Base-by-base conservation (phyloP, 2,329 filamentous ascomycete genomes). In the Xylariaceae sp. region DNA sequence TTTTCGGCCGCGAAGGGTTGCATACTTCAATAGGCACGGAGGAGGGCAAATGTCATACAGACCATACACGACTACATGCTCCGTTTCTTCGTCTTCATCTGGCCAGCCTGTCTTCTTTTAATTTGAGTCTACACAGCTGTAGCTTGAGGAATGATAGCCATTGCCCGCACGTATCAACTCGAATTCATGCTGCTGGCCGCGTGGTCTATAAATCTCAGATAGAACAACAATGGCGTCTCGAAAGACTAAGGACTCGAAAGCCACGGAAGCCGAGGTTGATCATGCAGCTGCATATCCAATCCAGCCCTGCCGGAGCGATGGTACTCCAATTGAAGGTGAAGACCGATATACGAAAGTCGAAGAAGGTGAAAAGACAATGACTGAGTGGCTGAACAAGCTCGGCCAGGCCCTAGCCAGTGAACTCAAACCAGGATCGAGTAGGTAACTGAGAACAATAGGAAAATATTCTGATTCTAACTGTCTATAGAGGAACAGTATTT, bases 351-450 rank as follows among this genome's bases (percentile, higher is more conserved):
- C 51, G 32, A 57, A 43, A 20, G 55, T 61, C 21, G 52, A 53
- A 33, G 46, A 53, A 23, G 56, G 50, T 21, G 46, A 53, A 20
- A 54, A 53, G 13, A 36, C 49, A 8, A 53, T 61, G 20, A 43
- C 57, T 10, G 55, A 59, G 20, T 61, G 58, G 58, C 53, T 56
- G 57, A 61, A 58, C 47, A 61, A 61, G 29, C 56, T 61, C 36
- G 58, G 58, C 18, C 55, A 61, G 43, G 50, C 53, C n/a, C 18
- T 61, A 18, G 56, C 55, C 16, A 46, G 39, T 11, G 58, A 61
- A 29, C 45, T 61, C 15, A 55, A 57, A 43, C 56, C 58, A n/a
- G 53, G 27, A 29, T 36, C 40, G 6, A 54, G 58, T 61, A 54
- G 16, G 58, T 53, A 2, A 5, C 10, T 23, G 10, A 15, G 15